Evolutionary conservation across 768 basidiomycete genomes (phyloP).

Genomic region (Amylocystis lapponica): DNA sequence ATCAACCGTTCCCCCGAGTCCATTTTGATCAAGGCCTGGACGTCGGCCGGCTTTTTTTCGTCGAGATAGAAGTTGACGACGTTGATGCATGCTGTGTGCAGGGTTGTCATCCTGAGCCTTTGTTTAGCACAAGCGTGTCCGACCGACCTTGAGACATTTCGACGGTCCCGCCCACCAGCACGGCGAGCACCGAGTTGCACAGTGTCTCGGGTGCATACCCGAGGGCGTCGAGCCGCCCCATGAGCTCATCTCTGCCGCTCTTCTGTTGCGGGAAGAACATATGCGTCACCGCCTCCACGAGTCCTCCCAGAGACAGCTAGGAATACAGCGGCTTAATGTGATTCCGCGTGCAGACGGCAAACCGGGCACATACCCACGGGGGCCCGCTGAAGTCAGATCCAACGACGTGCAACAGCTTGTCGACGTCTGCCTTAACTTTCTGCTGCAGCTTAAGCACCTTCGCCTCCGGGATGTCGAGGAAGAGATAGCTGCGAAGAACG

Average conservation of each 20-base stretch:
- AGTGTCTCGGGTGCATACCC: conserved; percentile 55
- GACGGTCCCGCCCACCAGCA: conserved; percentile 61
- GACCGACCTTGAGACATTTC: conserved; percentile 63
- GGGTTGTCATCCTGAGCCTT: background rate
- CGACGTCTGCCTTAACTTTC: conserved; percentile 46
- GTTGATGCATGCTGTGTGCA: conserved; percentile 51
- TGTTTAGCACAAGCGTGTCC: conserved; percentile 3
- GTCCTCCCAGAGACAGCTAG: conserved; percentile 30
- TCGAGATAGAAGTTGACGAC: conserved; percentile 60
- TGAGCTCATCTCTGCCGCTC: conserved; percentile 39
- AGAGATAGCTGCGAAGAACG: conserved; percentile 51
- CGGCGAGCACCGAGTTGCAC: conserved; percentile 64
- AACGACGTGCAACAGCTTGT: conserved; percentile 51
- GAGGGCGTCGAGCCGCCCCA: conserved; percentile 51
- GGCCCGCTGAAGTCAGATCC: conserved; percentile 30
- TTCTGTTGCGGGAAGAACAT: conserved; percentile 46
- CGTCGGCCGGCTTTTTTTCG: conserved; percentile 28
- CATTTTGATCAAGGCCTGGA: conserved; percentile 12
- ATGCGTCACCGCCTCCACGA: conserved; percentile 41
- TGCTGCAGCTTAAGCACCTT: conserved; percentile 51
- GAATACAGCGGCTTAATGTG: too few species aligned
- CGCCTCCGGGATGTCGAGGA: conserved; percentile 62
- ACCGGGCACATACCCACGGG: background rate
- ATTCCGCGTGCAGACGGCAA: background rate
- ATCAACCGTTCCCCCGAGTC: conserved; percentile 34